A percentile compares a stretch with the other conserved stretches of the same genome.
phyloP scores from a whole-genome alignment of 2,329 filamentous ascomycete genomes.

The Ophiostoma triangulosporum region DNA sequence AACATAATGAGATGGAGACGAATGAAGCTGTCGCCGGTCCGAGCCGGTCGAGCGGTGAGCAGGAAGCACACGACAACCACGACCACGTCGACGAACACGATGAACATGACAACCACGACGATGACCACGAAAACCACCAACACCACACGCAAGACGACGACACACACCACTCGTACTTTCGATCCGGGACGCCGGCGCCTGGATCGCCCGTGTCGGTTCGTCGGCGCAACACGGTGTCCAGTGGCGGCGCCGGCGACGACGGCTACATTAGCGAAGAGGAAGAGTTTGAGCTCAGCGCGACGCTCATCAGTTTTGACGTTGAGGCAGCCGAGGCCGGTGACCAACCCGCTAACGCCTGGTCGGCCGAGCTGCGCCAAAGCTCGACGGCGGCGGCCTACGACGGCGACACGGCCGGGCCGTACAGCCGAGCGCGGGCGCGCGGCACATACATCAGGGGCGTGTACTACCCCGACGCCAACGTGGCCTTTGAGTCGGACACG shows the following conservation, averaged over 20 bases:
- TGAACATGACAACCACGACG: neutral
- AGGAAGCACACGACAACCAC: neutral
- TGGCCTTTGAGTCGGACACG: slow-evolving; percentile 24
- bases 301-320: slow-evolving; percentile 47
- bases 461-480: slow-evolving; percentile 6
- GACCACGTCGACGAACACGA: neutral
- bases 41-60: neutral
- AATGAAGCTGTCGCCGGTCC: neutral
- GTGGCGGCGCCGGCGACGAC: slow-evolving; percentile 24
- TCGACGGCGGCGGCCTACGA: slow-evolving; percentile 4
- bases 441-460: slow-evolving; percentile 7
- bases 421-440: neutral
- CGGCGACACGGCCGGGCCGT: neutral
- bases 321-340: slow-evolving; percentile 41
- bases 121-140: neutral
- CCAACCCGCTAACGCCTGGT: slow-evolving; percentile 40
- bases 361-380: slow-evolving; percentile 43
- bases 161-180: neutral
- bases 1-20: slow-evolving; percentile 2
- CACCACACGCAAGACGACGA: neutral
- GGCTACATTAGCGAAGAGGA: slow-evolving; percentile 43
- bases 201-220: neutral
- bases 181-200: neutral
- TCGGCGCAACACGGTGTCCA: slow-evolving; percentile 30
- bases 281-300: slow-evolving; percentile 37